Evolutionary conservation across 129 eudicot species (phyloP), one percentile per base, ranked within the genome.

Genomic region (Mikania micrantha): DNA sequence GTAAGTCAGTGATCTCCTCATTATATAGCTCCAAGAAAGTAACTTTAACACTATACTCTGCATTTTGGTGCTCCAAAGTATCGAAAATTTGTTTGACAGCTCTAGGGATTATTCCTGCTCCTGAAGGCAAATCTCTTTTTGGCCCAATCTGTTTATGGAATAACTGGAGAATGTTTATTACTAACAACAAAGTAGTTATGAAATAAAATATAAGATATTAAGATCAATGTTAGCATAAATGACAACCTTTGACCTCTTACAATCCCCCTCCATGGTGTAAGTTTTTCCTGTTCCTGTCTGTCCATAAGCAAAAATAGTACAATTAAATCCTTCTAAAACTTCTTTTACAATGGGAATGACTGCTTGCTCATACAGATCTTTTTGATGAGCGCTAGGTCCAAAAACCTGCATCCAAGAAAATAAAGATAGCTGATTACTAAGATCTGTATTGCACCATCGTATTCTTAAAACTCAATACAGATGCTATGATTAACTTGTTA

Each of bases 261-360:
- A 86, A 71, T 89, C 98, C 11, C 98, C 98, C 77, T 93, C 98
- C 98, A 93, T 93, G 13, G 98, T 93, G 59, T 86, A 92, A 2
- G 98, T 92, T 80, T 92, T 92, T 12, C 98, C 98, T 1, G 98
- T 93, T 20, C 98, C 98, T 28, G 98, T 93, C 64, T 93, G 98
- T 5, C 98, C 98, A 67, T 93, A 93, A 2, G 98, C 98, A 72
- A 93, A 93, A 42, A 93, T 93, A 8, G 98, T 93, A 70, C 98
- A 93, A 66, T 93, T 93, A 31, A 88, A 93, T 17, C 98, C 98
- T 66, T 93, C 98, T 65, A 93, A 75, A 35, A 93, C 98, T 81
- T 93, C 98, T 38, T 85, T 77, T 15, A 93, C 98, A 68, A 93
- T 93, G 4, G 98, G 98, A 12, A 84, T 73, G 29, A 93, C 85